These are phyloP conservation scores for Alternaria sp. DNA, from an alignment of 2,329 filamentous ascomycete genomes.

Conservation along the genomic window DNA sequence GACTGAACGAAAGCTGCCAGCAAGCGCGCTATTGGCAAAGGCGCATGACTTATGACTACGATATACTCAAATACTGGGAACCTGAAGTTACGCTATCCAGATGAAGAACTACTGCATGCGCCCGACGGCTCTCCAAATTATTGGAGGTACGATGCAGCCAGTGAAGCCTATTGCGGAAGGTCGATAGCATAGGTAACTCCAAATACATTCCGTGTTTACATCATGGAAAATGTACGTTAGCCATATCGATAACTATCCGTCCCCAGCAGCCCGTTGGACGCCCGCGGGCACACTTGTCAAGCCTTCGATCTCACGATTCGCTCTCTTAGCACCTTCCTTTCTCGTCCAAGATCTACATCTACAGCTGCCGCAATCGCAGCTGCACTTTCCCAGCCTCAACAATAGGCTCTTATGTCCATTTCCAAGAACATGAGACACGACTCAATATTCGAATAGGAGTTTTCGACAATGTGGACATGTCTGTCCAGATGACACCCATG, in stretches of 20 bases:
- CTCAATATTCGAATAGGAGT: not conserved
- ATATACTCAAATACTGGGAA: not conserved
- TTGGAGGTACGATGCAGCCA: slow-evolving; percentile 8
- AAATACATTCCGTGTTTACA: slow-evolving; percentile 19
- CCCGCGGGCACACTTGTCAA: slow-evolving; percentile 20
- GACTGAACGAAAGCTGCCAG: slow-evolving; percentile 40
- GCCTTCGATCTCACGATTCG: slow-evolving; percentile 3
- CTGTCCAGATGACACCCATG: not conserved
- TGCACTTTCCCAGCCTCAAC: not conserved
- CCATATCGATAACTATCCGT: slow-evolving; percentile 28
- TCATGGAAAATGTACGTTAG: slow-evolving; percentile 25
- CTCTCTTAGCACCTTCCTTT: slow-evolving; percentile 29
- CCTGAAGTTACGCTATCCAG: not conserved
- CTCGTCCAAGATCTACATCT: slow-evolving; percentile 15
- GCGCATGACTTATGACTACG: slow-evolving; percentile 1
- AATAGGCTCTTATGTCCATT: not conserved
- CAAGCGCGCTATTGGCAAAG: not conserved
- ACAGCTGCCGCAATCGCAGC: slow-evolving; percentile 9
- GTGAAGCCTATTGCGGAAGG: slow-evolving; percentile 24
- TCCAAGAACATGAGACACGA: not conserved
- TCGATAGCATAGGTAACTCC: slow-evolving; percentile 13
- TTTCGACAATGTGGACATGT: not conserved
- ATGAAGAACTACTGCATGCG: not conserved
- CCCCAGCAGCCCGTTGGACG: slow-evolving; percentile 8
- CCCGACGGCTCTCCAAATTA: not conserved